Evolutionary conservation across 2,329 filamentous ascomycete genomes (phyloP).

Genomic region (Fusarium buxicola): DNA sequence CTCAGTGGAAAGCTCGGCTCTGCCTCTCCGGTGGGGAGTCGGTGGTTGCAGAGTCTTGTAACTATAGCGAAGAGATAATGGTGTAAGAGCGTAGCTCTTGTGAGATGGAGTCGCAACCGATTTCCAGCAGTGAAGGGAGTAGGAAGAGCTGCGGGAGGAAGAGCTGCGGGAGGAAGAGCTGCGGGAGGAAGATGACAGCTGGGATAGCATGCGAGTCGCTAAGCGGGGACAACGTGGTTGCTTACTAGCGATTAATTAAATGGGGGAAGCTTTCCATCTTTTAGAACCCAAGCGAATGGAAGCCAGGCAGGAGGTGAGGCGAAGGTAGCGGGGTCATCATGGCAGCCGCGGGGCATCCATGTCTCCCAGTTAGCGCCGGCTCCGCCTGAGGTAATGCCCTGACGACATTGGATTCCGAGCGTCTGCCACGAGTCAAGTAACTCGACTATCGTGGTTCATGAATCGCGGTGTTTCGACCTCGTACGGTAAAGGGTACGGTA

Average conservation of each 20-base stretch:
- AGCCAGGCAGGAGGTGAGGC: conserved; percentile 19
- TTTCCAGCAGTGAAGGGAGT: conserved; percentile 1
- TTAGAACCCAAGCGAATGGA: conserved; percentile 29
- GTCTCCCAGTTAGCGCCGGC: conserved; percentile 26
- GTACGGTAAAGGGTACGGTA: background rate
- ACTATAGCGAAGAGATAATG: conserved; percentile 19
- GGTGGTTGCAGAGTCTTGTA: conserved; percentile 13
- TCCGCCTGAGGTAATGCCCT: conserved; percentile 28
- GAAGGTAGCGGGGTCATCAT: conserved; percentile 33
- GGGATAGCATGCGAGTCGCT: conserved; percentile 7
- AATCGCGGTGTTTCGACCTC: conserved; percentile 19
- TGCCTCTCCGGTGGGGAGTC: conserved; percentile 19
- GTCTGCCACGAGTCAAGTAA: conserved; percentile 28
- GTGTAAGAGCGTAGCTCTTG: conserved; percentile 30
- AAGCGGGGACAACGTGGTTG: conserved; percentile 18
- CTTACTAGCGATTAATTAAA: conserved; percentile 26
- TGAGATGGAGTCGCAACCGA: conserved; percentile 2
- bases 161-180: background rate
- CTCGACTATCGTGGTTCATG: conserved; percentile 18
- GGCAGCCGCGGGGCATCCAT: conserved; percentile 31
- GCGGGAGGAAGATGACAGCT: conserved; percentile 14
- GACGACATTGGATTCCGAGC: conserved; percentile 2
- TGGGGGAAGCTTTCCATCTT: conserved; percentile 34
- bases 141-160: background rate
- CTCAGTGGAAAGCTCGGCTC: conserved; percentile 16